Base-by-base conservation (phyloP, 2,329 filamentous ascomycete species). In the Colletotrichum truncatum region DNA sequence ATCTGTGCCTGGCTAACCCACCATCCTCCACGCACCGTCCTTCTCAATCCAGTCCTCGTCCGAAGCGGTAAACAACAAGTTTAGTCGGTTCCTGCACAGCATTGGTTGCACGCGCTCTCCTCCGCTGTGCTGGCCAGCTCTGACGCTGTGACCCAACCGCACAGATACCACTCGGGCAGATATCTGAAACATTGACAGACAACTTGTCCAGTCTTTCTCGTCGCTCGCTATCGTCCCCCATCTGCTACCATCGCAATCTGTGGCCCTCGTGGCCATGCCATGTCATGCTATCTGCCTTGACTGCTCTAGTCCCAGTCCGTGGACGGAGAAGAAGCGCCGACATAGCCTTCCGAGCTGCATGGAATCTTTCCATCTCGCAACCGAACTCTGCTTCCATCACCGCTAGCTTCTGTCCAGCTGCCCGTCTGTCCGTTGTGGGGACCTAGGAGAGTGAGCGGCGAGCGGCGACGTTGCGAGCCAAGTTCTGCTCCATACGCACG, bases 101-200 rank as follows among this genome's bases (percentile, higher is more conserved):
- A 52, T 65, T 41, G 61, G 30, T 52, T 39, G 54, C 49, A 43
- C 52, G 38, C 51, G 25, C 51, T 41, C 46, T 45, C 51, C 45
- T 46, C 51, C 64, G 46, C 49, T 25, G 36, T 34, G 38, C 45
- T 46, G 26, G 38, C 43, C 46, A 61, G 54, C 52, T 59, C 64
- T 39, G 64, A 57, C 53, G 64, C 64, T 39, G 45, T 63, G 45
- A 49, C 56, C 46, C 32, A 43, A 46, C 43, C 38, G 66, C 49
- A 62, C 51, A 66, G 65, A 53, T 41, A 36, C 32, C 45, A 61
- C 59, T 51, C 43, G 48, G 51, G 53, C 59, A 64, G 46, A 59
- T 38, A 39, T 58, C 64, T 68, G 67, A 68, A 67, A 68, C 64
- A 30, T 45, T 68, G 67, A 68, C 67, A 68, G 64, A 67, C 55